Evolutionary conservation across 2,329 filamentous ascomycete genomes (phyloP), one percentile per base, ranked within the genome.

Genomic region (Pyrenophora seminiperda): DNA sequence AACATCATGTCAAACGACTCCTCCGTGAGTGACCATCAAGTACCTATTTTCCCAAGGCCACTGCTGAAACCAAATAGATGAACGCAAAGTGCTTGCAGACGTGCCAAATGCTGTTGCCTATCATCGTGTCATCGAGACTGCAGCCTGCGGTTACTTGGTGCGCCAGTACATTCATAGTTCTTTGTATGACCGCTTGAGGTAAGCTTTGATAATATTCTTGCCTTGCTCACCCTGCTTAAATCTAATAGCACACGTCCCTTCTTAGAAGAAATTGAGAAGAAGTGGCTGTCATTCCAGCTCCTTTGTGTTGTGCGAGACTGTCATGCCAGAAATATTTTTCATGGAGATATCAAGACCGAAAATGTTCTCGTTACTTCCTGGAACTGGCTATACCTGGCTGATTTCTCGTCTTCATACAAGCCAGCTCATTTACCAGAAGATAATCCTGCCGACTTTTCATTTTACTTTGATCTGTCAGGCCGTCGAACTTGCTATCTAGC

Each of bases 331-430:
- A 90, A 95, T 64, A 81, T 99, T 42, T 97, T 92, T 71, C 94
- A 99, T 70, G 95, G 94, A 50, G 95, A 99, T 68, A 97, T 99
- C 78, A 99, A 99, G 79, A 94, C 93, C 1, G 93, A 99, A 74
- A 99, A 99, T 66, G 85, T 96, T 29, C 79, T 99, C 39, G 93
- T 99, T 41, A 99, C 94, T 0, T 97, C 94, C 5, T 99, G 94
- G 94, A 97, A 97, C 76, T 99, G 95, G 94, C 81, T 99, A 2
- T 99, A 97, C 71, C 81, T 99, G 30, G 88, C 92, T n/a, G 94
- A 99, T 73, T 99, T 97, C 72, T 96, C 93, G 3, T 91, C 93
- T 0, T 88, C 90, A 0, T 97, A 96, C 77, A 99, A 99, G 69
- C 94, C 92, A 9, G 90, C 92, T 4, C 90, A 91, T 72, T 79